Evolutionary conservation across 441 rosid species (phyloP), one percentile per base, ranked within the genome.

Genomic region (Geranium incanum): DNA sequence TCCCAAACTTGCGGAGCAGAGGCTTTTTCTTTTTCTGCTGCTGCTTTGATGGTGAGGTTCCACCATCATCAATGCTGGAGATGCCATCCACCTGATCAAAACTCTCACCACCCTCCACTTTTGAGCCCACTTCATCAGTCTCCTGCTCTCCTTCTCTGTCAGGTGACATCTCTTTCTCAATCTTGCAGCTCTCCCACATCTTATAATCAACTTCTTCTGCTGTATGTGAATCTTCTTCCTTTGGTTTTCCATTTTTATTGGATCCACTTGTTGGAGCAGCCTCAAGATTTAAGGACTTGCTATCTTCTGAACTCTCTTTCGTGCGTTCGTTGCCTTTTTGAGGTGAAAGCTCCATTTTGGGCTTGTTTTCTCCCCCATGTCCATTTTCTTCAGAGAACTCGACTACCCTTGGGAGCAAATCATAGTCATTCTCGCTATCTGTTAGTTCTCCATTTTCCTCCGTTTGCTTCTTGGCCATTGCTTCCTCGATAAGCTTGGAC

Each of bases 131-230:
- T 84, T 87, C 96, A 39, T 86, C 95, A 33, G 66, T 62, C 79
- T 90, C 90, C 66, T 77, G 86, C 76, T 90, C 97, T 33, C 78
- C 15, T 78, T 86, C 92, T 81, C 90, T 81, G 16, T 84, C 93
- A 0, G 93, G 90, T 13, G 93, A 90, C 66, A 87, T 86, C 76
- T 95, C 99, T 80, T 89, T 94, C 76, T 92, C 97, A 67, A 90
- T 88, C 78, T 86, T 89, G 89, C 97, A 92, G 82, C 97, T 90
- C 79, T 95, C 97, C 97, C 93, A 90, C 97, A 92, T 90, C 77
- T 90, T 92, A 73, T 79, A 90, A 71, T 89, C 90, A 23, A 75
- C 87, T 74, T 89, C 90, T 1, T 59, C 64, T 60, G 21, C 36
- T 0, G 33, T 23, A 23, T 23, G 33, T 23, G 97, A 84, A 71